These are phyloP conservation scores for Candida adriatica DNA, from an alignment of 805 yeast species.

Conservation along the genomic window DNA sequence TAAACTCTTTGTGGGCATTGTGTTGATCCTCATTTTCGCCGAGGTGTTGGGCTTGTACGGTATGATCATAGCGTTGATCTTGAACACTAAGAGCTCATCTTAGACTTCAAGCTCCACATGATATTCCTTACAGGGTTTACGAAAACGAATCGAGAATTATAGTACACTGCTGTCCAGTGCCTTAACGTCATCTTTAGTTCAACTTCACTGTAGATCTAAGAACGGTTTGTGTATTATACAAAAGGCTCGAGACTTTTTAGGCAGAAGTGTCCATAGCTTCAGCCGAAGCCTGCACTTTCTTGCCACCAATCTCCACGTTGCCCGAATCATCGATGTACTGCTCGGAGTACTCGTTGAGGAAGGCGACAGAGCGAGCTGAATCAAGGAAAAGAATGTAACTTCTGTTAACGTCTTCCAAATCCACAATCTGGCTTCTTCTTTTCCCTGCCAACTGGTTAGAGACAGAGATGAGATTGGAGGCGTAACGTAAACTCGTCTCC, in stretches of 20 bases:
- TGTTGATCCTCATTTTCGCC: conserved; percentile 81
- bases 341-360: conserved; percentile 58
- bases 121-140: too few relatives aligned
- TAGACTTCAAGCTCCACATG: neutral
- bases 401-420: conserved; percentile 77
- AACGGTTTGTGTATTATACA: neutral
- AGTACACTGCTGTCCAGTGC: too few relatives aligned
- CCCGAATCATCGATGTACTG: conserved; percentile 80
- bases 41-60: conserved; percentile 90
- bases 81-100: conserved; percentile 76
- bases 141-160: too few relatives aligned
- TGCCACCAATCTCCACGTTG: conserved; percentile 48
- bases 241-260: too few relatives aligned
- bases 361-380: conserved; percentile 82
- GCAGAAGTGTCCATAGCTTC: conserved; percentile 35
- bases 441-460: conserved; percentile 80
- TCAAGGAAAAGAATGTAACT: conserved; percentile 84
- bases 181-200: neutral
- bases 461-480: conserved; percentile 85
- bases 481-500: conserved; percentile 88
- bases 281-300: conserved; percentile 12
- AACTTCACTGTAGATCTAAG: neutral
- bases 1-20: conserved; percentile 82
- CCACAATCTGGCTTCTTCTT: conserved; percentile 67
- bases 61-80: conserved; percentile 88